Base-by-base conservation (phyloP, 169 alveolate genomes). In the Cyclospora cayetanensis region DNA sequence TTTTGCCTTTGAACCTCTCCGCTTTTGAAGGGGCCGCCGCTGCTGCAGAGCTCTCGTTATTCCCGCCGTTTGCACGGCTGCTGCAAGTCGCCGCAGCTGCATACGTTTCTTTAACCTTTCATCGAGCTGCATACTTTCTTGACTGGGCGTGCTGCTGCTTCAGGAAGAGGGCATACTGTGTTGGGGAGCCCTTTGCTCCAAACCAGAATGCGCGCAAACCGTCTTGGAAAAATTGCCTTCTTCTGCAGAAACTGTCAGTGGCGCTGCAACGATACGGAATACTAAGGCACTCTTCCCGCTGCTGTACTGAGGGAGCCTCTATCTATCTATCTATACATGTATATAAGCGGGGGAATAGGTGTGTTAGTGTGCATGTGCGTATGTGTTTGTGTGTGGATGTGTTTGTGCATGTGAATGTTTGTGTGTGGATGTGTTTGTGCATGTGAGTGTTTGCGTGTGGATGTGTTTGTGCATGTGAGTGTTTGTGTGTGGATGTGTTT, bases 111-210 rank as follows among this genome's bases (percentile, higher is more conserved):
- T 12, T 12, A 12, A 0, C 35, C n/a, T n/a, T 60, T 60, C 72
- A n/a, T 0, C 0, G 11, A 7, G 15, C 27, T 60, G 72, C 27
- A n/a, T 12, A 12, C 72, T n/a, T 12, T n/a, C 11, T 12, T 37
- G 53, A 0, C n/a, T 1, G 50, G 34, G 22, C 31, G 35, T 70
- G 46, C 83, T 70, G 83, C 83, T 35, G 83, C 83, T 70, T 50
- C 53, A 70, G 83, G 83, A 70, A 37, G 83, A 70, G 31, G 83
- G 83, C 46, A 70, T 70, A 15, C 35, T 34, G 83, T 70, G 50
- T 0, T 70, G 83, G 83, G n/a, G 55, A 20, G 22, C 20, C 25
- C 83, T 70, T 70, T 70, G 46, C 53, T 70, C 83, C 53, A 35
- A 35, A 0, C 55, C 83, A 2, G 83, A 70, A 29, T 34, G 83